Evolutionary conservation across 1,284 basidiomycete genomes (phyloP), one percentile per base, ranked within the genome.

Genomic region (Somion occarium): DNA sequence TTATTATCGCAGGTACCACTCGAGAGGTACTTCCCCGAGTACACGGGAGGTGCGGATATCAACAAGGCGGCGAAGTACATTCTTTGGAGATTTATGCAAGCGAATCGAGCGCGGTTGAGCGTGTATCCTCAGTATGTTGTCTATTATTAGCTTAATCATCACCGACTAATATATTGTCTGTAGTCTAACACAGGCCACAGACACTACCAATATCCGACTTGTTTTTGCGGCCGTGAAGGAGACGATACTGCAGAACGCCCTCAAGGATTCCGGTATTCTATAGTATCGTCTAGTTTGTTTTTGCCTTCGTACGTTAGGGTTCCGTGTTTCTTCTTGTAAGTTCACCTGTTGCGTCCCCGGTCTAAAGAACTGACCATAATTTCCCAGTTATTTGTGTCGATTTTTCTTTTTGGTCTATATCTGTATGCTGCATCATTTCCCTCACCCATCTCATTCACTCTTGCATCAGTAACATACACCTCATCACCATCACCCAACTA

Each of bases 21-120:
- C 15, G 90, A 94, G 50, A 78, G 82, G 54, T 96, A 93, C 69
- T 98, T 98, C 69, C 87, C 93, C 1, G 96, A 98, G 63, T 99
- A 98, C 69, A 92, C 92, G 0, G 91, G 92, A 34, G 95, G 95
- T 1, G 70, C 87, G 5, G 94, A 98, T 64, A 91, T 98, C 68
- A 97, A 97, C 76, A 98, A 98, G 70, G 96, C 93, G 2, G 93
- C 95, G 2, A 98, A 98, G 66, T 99, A 96, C 64, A 97, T 98
- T 55, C 73, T 99, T 20, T 98, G 95, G 96, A 76, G 92, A 58
- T 98, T 98, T 61, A 97, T 95, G 73, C 93, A 97, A 69, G 89
- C 91, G 42, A 99, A 99, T 65, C 75, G 93, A 24, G 92, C 92
- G 27, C 73, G 88, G 49, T 68, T 97, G 55, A 91, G 87, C 53